Conservation (phyloP, 1,284 basidiomycete genomes). For the Papiliotrema fonsecae region DNA sequence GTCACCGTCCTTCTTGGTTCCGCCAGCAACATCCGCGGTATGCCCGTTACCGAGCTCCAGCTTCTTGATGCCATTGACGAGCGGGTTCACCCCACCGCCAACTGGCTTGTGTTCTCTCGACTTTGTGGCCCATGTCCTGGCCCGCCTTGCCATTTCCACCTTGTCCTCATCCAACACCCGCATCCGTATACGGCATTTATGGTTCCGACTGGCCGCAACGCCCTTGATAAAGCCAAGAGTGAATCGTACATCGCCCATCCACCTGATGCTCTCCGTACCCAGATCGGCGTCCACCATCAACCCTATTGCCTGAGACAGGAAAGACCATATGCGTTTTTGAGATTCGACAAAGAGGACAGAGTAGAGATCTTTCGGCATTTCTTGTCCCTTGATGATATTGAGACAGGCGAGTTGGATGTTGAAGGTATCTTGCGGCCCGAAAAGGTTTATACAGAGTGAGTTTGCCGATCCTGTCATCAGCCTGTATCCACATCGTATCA, state of each 20-base stretch:
- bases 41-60: neutral
- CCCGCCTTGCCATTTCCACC: slow-evolving; percentile 56
- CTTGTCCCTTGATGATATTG: slow-evolving; percentile 78
- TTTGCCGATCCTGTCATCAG: slow-evolving; percentile 45
- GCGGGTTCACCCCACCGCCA: slow-evolving; percentile 15
- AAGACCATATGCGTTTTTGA: slow-evolving; percentile 60
- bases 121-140: slow-evolving; percentile 21
- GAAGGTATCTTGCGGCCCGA: slow-evolving; percentile 58
- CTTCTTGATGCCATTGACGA: slow-evolving; percentile 6
- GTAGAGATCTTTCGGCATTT: slow-evolving; percentile 75
- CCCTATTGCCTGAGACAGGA: slow-evolving; percentile 82
- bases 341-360: slow-evolving; percentile 55
- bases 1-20: neutral
- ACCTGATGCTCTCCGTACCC: slow-evolving; percentile 80
- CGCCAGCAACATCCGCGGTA: neutral
- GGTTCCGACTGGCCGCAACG: slow-evolving; percentile 63
- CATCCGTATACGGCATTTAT: slow-evolving; percentile 65
- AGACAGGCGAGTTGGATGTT: slow-evolving; percentile 70
- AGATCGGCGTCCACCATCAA: slow-evolving; percentile 85
- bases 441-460: slow-evolving; percentile 45
- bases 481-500: neutral
- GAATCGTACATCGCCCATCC: slow-evolving; percentile 92
- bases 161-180: slow-evolving; percentile 71
- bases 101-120: slow-evolving; percentile 8
- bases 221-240: slow-evolving; percentile 74